Evolutionary conservation across 2,329 filamentous ascomycete species (phyloP).

Genomic region (Sphaceloma murrayae): DNA sequence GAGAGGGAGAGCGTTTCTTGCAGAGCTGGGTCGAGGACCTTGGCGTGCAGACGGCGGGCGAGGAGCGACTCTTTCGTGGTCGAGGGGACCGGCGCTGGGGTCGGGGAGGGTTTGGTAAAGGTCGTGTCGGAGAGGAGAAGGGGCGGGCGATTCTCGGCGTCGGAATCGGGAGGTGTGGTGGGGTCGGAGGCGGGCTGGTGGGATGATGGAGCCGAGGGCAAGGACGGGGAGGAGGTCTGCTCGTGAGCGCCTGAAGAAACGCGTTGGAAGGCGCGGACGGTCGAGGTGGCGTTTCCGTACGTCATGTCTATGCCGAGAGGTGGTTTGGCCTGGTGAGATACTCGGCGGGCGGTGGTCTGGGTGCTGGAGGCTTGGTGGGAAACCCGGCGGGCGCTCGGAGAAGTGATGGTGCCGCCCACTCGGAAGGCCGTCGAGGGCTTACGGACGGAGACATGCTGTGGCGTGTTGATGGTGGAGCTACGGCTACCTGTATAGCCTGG

Average conservation of each 20-base stretch:
- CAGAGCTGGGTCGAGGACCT: constrained; percentile 71
- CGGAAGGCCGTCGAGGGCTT: constrained; percentile 33
- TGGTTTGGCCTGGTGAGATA: constrained; percentile 48
- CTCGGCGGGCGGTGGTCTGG: constrained; percentile 36
- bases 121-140: constrained; percentile 33
- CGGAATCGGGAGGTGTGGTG: constrained; percentile 28
- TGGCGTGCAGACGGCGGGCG: constrained; percentile 70
- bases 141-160: constrained; percentile 57
- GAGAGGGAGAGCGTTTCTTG: constrained; percentile 82
- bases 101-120: constrained; percentile 16
- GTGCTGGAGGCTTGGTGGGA: constrained; percentile 28
- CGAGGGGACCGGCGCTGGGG: constrained; percentile 22
- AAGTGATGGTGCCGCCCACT: constrained; percentile 23
- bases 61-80: constrained; percentile 68
- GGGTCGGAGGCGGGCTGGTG: constrained; percentile 21
- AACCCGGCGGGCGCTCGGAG: constrained; percentile 28
- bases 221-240: too few relatives aligned
- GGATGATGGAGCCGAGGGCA: constrained; percentile 19
- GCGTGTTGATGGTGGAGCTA: constrained; percentile 31
- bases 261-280: constrained; percentile 80
- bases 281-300: constrained; percentile 88
- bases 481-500: constrained; percentile 22
- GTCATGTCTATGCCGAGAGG: constrained; percentile 83
- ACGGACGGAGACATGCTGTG: constrained; percentile 26
- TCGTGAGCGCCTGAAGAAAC: constrained; percentile 48